These are phyloP conservation scores for Spathaspora jeffriesii DNA, from an alignment of 1,139 yeast species.

Conservation along the genomic window DNA sequence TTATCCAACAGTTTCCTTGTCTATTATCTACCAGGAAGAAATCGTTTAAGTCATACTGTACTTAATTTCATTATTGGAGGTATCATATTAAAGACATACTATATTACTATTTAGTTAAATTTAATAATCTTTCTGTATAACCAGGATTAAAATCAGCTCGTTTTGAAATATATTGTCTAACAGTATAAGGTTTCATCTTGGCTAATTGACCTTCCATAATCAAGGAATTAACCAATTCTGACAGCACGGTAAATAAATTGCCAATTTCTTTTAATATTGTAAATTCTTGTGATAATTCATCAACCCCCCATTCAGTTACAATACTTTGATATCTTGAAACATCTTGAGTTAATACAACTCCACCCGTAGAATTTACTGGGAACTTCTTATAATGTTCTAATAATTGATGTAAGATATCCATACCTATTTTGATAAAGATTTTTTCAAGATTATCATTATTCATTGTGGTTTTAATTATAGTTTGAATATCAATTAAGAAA, in stretches of 20 bases:
- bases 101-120: conserved; percentile 11
- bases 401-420: conserved; percentile 57
- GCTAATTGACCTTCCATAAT: conserved; percentile 83
- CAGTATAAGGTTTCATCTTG: conserved; percentile 61
- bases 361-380: conserved; percentile 80
- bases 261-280: conserved; percentile 80
- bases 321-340: conserved; percentile 75
- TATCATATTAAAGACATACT: conserved; percentile 10
- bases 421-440: conserved; percentile 61
- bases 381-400: conserved; percentile 77
- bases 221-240: conserved; percentile 67
- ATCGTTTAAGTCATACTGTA: not conserved
- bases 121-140: conserved; percentile 51
- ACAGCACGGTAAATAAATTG: conserved; percentile 79
- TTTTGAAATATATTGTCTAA: conserved; percentile 70
- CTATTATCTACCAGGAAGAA: not conserved
- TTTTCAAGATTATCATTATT: conserved; percentile 55
- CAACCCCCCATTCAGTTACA: conserved; percentile 70
- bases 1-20: not conserved
- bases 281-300: conserved; percentile 67
- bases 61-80: conserved; percentile 7
- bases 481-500: conserved; percentile 48
- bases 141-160: conserved; percentile 69
- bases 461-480: conserved; percentile 33
- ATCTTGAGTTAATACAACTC: conserved; percentile 82